Evolutionary conservation across 805 yeast genomes (phyloP), one percentile per base, ranked within the genome.

Genomic region (Sugiyamaella chiloensis): DNA sequence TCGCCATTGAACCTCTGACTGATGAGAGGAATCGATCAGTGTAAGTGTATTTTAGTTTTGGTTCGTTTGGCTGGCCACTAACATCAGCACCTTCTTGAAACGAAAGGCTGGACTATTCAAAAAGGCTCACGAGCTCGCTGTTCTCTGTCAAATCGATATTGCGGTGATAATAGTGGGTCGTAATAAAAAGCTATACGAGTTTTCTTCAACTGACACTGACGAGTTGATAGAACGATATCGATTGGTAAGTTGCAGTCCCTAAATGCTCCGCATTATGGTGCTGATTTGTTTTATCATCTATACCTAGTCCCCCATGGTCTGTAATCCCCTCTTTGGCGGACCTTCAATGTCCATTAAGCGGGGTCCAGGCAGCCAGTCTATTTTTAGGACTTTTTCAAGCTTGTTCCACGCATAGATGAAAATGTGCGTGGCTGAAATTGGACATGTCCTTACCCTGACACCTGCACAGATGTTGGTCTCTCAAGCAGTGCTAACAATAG

Each of bases 51-150:
- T 26, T 29, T 29, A 14, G n/a, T 29, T 16, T 16, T 17, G 6
- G 19, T 21, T n/a, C 37, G 37, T 9, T 3, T n/a, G 20, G 4
- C 42, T 24, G 9, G 23, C 5, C 27, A 9, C 55, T 44, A 44
- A 67, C 11, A 64, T 59, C 39, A 62, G 67, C 16, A 91, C 99
- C 0, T 93, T 91, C 65, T 87, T 87, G 53, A 91, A 91, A 67
- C 78, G 99, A 47, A 91, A 91, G 65, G 95, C 96, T 0, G 99
- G 99, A 2, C 72, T 91, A 26, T 90, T 93, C 61, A 72, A 72
- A 49, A 85, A 85, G 64, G 91, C 91, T 1, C 85, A 85, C 62
- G 93, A 85, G 65, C 73, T 93, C 47, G 81, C 96, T 0, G 91
- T 91, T 8, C 73, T 91, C 32, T 91, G 98, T 66, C 90, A 88